Conservation (phyloP, 2,329 filamentous ascomycete species). For the Colletotrichum godetiae region DNA sequence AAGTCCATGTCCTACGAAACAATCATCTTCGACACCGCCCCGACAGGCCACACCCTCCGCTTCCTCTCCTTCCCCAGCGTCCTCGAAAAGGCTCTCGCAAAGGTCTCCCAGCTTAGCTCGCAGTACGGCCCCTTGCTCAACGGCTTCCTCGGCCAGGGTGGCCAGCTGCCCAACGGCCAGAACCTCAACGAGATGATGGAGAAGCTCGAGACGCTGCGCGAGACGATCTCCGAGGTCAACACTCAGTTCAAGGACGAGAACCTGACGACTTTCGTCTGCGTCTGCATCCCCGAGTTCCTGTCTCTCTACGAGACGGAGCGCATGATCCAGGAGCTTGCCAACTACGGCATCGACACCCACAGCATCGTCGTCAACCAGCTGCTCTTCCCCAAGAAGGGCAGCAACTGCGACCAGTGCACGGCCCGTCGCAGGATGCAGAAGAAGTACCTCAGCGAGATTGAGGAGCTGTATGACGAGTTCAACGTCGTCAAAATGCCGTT, state of each 20-base stretch:
- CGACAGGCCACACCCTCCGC: slow-evolving; percentile 96
- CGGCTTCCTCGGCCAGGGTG: slow-evolving; percentile 85
- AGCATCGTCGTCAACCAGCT: slow-evolving; percentile 98
- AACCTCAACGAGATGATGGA: slow-evolving; percentile 91
- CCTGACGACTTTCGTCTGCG: slow-evolving; percentile 96
- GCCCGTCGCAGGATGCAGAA: slow-evolving; percentile 97
- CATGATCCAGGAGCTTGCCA: slow-evolving; percentile 98
- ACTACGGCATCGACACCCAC: slow-evolving; percentile 95
- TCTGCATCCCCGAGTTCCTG: slow-evolving; percentile 97
- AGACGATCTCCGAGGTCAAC: slow-evolving; percentile 96
- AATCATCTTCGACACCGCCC: slow-evolving; percentile 98
- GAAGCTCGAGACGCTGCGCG: slow-evolving; percentile 93
- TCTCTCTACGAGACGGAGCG: slow-evolving; percentile 98
- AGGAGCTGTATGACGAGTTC: slow-evolving; percentile 98
- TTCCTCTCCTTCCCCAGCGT: slow-evolving; percentile 99
- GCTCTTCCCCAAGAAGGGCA: slow-evolving; percentile 87
- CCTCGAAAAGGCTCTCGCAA: slow-evolving; percentile 97
- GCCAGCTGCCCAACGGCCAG: slow-evolving; percentile 86
- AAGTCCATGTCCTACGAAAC: slow-evolving; percentile 99
- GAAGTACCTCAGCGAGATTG: slow-evolving; percentile 98
- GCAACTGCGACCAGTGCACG: slow-evolving; percentile 94
- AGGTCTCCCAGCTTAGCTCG: slow-evolving; percentile 90
- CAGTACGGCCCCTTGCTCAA: slow-evolving; percentile 98
- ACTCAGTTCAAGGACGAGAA: slow-evolving; percentile 97
- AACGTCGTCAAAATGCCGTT: slow-evolving; percentile 99